Evolutionary conservation across 2,329 filamentous ascomycete genomes (phyloP).

Genomic region (Ophiostoma sp.): DNA sequence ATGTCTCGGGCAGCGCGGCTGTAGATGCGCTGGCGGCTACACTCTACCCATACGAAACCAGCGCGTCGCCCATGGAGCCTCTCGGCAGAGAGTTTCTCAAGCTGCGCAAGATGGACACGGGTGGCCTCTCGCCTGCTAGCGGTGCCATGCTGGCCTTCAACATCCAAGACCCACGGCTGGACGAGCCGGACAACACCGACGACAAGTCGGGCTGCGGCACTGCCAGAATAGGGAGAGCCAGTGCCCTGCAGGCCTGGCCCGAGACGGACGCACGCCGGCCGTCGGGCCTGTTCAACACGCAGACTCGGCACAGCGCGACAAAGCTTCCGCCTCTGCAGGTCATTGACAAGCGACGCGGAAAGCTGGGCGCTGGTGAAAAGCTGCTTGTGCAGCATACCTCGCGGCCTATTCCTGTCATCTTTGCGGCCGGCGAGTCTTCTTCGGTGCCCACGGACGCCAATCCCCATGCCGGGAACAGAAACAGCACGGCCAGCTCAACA

Average conservation of each 20-base stretch:
- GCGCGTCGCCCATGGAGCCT: conserved; percentile 32
- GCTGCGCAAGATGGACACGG: conserved; percentile 55
- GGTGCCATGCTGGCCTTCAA: conserved; percentile 68
- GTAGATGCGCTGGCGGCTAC: conserved; percentile 70
- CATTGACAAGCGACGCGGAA: conserved; percentile 68
- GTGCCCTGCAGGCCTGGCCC: conserved; percentile 42
- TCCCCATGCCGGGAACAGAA: conserved; percentile 42
- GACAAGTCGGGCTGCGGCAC: conserved; percentile 27
- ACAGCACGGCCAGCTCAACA: conserved; percentile 16
- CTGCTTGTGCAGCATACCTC: conserved; percentile 58
- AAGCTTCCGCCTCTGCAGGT: conserved; percentile 69
- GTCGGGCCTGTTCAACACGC: conserved; percentile 62
- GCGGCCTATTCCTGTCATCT: conserved; percentile 65
- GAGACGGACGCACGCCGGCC: conserved; percentile 36
- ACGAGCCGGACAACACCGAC: conserved; percentile 54
- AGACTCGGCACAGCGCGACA: conserved; percentile 58
- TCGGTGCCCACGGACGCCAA: not conserved
- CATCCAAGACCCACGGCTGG: conserved; percentile 72
- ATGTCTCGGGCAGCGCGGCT: conserved; percentile 61
- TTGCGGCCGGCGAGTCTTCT: conserved; percentile 43
- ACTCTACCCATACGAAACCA: conserved; percentile 49
- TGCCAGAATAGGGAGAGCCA: conserved; percentile 55
- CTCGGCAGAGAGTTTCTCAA: conserved; percentile 47
- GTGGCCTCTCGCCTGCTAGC: conserved; percentile 62
- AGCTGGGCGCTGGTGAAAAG: conserved; percentile 52